Evolutionary conservation across 805 yeast species (phyloP), one percentile per base, ranked within the genome.

Genomic region (Metschnikowia borealis): DNA sequence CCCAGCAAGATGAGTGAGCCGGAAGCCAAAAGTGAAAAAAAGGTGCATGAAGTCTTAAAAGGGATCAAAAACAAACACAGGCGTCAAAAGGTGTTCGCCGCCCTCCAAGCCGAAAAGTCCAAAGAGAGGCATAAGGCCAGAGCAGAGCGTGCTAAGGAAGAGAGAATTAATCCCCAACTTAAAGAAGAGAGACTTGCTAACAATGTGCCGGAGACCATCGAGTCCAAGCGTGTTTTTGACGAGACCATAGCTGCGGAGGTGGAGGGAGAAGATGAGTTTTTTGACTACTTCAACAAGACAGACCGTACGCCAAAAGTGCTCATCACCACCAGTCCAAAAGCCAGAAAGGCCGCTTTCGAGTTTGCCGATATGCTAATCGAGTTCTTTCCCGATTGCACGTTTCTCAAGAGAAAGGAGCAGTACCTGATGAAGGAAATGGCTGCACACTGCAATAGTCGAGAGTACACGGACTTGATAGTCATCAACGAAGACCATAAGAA

Each of bases 401-500:
- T 92, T 65, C 83, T 91, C 52, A 89, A 91, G 68, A 80, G 99
- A 51, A 89, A 90, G 62, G 78, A 83, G 59, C 92, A 92, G 60
- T 91, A 83, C 65, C 78, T 80, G 34, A 85, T 94, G 79, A 83
- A 85, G 56, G 96, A 89, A 46, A 94, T 94, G 80, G 89, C 95
- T 11, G 81, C 82, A 51, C 82, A 83, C 59, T 88, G 97, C 67
- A 66, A 82, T 38, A 88, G 87, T 63, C 75, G 98, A 63, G 92
- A 84, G 18, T 94, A 79, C 70, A 91, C 97, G 0, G 96, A 91
- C 63, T 72, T 94, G 61, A 73, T 94, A 31, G 90, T 94, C 44
- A 82, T 94, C 53, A 94, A 94, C 66, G 99, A 94, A 69, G 97
- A 89, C 70, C 91, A 91, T 69, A 94, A 92, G 68, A 79, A 78